phyloP scores from a whole-genome alignment of 1,139 yeast genomes.

The Candida albicans region DNA sequence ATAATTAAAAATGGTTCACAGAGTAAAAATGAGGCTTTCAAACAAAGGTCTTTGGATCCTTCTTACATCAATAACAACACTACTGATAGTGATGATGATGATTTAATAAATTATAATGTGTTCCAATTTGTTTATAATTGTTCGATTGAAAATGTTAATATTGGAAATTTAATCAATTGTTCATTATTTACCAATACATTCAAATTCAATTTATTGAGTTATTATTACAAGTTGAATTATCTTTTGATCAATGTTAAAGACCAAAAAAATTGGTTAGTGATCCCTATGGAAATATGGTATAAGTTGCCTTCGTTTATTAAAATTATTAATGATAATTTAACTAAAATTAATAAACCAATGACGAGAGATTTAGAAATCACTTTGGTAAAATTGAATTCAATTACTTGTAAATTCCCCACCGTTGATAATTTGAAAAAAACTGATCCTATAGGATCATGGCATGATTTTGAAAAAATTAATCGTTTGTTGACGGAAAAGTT shows the following conservation, averaged over 20 bases:
- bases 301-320: constrained; percentile 15
- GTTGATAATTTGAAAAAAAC: constrained; percentile 12
- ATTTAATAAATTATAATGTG: constrained; percentile 13
- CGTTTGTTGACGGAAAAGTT: constrained; percentile 10
- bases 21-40: too few species aligned
- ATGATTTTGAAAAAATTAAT: constrained; percentile 12
- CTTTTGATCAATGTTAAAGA: constrained; percentile 6
- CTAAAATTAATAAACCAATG: constrained; percentile 6
- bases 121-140: constrained; percentile 20
- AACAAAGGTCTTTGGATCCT: too few species aligned
- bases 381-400: constrained; percentile 13
- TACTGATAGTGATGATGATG: constrained; percentile 5
- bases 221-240: constrained; percentile 12
- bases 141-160: constrained; percentile 16
- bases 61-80: neutral
- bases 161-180: constrained; percentile 18
- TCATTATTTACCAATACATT: constrained; percentile 12
- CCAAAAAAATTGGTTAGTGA: constrained; percentile 9
- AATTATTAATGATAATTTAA: constrained; percentile 12
- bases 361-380: constrained; percentile 14
- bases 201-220: constrained; percentile 14
- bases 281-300: constrained; percentile 16
- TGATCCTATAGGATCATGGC: constrained; percentile 9
- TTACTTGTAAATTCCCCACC: constrained; percentile 12
- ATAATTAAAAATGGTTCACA: neutral